Base-by-base conservation (phyloP, 345 rosid genomes). In the Linum trigynum region DNA sequence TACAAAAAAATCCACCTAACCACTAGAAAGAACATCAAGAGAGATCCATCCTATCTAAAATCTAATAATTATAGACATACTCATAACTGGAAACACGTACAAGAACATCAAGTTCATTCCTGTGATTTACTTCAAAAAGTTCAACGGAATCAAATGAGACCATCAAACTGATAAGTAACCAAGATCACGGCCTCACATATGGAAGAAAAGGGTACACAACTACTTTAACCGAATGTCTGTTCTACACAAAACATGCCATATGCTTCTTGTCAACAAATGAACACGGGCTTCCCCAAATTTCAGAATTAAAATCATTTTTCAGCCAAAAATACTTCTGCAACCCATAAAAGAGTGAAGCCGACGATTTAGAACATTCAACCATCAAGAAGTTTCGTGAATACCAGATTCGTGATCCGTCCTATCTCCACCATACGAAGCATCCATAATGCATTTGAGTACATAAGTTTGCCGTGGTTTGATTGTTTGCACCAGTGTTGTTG, bases 371-470 rank as follows among this genome's bases (percentile, higher is more conserved):
- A 48, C 7, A 48, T 48, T 48, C 15, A 5, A 9, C 53, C 53
- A 48, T 9, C 12, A 48, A 48, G 53, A 48, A 48, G 53, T 9
- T 48, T 48, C 53, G 14, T 48, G 53, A 48, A 9, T 81, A 85
- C 91, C 91, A 67, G 78, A 37, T 69, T 86, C 73, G 64, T 80
- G 80, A 64, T 82, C 76, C 10, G 84, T 73, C 72, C 73, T 69
- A 70, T 87, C 94, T 4, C 65, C 65, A 65, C 90, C 87, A 72
- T 66, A 84, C 42, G 97, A 88, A 80, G 98, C 89, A 78, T 77
- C 86, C 90, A 79, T 86, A 42, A 90, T 85, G 76, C 83, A 81
- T 61, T 64, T 81, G 53, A 83, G 73, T 66, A 78, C 10, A 39
- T 57, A 59, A 70, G 68, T 65, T 59, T 41, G 71, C 38, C 60